Conservation (phyloP, 805 yeast genomes). For the Metschnikowia continentalis region DNA sequence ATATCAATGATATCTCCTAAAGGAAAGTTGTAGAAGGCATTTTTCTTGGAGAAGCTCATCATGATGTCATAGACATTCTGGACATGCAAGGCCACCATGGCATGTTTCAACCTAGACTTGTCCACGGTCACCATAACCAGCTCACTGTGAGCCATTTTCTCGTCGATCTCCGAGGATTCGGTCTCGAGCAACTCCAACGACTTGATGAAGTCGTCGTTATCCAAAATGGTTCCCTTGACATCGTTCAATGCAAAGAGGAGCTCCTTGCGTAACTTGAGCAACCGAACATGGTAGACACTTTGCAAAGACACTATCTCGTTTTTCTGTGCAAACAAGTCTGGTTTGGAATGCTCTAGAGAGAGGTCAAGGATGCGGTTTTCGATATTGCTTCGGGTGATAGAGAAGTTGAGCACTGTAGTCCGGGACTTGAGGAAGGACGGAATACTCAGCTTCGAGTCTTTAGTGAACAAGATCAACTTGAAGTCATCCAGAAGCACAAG, state of each 20-base stretch:
- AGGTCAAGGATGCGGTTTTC: conserved; percentile 59
- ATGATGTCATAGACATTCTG: conserved; percentile 48
- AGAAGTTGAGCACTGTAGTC: conserved; percentile 62
- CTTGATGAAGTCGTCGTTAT: conserved; percentile 55
- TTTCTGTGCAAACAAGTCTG: conserved; percentile 63
- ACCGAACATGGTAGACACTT: conserved; percentile 52
- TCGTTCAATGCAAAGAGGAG: conserved; percentile 56
- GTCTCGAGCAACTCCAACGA: conserved; percentile 62
- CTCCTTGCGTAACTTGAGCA: conserved; percentile 54
- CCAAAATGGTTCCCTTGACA: conserved; percentile 60
- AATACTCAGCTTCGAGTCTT: conserved; percentile 46
- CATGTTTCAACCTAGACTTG: conserved; percentile 41
- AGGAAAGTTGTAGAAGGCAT: conserved; percentile 57
- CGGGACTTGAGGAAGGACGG: conserved; percentile 59
- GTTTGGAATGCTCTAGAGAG: conserved; percentile 51
- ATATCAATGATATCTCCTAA: conserved; percentile 29
- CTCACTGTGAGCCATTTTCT: conserved; percentile 51
- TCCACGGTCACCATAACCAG: conserved; percentile 54
- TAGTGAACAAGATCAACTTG: conserved; percentile 55
- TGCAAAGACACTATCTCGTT: conserved; percentile 50
- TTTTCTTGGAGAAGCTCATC: conserved; percentile 32
- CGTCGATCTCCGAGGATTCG: conserved; percentile 53
- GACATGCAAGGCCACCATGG: conserved; percentile 53
- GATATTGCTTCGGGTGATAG: conserved; percentile 64
- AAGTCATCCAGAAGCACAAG: conserved; percentile 68